Evolutionary conservation across 2,329 filamentous ascomycete species (phyloP).

Genomic region (Taxawa tesnikishii): DNA sequence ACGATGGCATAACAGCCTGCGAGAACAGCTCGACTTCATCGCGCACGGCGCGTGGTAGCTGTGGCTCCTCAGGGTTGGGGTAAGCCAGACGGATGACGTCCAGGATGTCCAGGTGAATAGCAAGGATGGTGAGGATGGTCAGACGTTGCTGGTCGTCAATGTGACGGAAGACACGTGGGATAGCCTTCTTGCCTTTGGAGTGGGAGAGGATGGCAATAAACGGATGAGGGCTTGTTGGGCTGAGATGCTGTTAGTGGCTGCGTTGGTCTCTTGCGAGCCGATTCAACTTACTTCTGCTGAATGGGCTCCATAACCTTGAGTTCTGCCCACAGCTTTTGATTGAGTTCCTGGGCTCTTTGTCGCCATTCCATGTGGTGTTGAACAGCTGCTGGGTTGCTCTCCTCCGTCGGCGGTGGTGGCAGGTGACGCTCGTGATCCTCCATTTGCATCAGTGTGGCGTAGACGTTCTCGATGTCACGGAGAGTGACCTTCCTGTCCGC

Average conservation of each 20-base stretch:
- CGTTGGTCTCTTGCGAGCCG: slow-evolving; percentile 6
- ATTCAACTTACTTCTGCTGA: slow-evolving; percentile 34
- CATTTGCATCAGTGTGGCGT: slow-evolving; percentile 78
- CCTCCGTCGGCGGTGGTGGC: slow-evolving; percentile 54
- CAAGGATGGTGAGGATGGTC: slow-evolving; percentile 89
- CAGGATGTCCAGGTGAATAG: slow-evolving; percentile 82
- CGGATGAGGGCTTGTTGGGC: slow-evolving; percentile 61
- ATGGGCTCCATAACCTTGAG: slow-evolving; percentile 92
- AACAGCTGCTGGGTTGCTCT: slow-evolving; percentile 54
- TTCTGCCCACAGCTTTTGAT: slow-evolving; percentile 68
- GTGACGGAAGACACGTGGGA: slow-evolving; percentile 88
- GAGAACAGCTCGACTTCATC: slow-evolving; percentile 91
- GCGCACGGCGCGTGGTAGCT: slow-evolving; percentile 63
- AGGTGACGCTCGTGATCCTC: slow-evolving; percentile 83
- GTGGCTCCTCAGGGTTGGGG: slow-evolving; percentile 55
- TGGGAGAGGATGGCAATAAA: slow-evolving; percentile 95
- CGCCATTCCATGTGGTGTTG: slow-evolving; percentile 72
- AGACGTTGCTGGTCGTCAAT: slow-evolving; percentile 86
- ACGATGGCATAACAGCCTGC: slow-evolving; percentile 73
- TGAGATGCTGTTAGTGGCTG: no score
- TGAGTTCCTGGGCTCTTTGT: slow-evolving; percentile 56
- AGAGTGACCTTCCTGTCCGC: slow-evolving; percentile 74
- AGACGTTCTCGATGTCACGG: slow-evolving; percentile 78
- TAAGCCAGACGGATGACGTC: slow-evolving; percentile 79
- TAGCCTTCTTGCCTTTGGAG: slow-evolving; percentile 89